Base-by-base conservation (phyloP, 805 yeast species). In the Lachancea mirantina region DNA sequence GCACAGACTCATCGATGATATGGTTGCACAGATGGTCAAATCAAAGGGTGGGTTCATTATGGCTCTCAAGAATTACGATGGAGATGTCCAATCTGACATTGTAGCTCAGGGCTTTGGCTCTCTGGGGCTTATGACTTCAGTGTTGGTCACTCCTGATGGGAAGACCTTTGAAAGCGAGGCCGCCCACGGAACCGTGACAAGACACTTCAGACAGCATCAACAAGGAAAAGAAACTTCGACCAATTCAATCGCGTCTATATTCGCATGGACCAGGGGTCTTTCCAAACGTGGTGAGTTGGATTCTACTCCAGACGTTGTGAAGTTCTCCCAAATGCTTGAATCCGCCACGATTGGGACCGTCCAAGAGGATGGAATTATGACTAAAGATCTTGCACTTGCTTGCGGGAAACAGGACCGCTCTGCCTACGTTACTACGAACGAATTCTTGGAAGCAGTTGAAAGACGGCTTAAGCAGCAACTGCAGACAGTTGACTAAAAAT, bases 61-160 rank as follows among this genome's bases (percentile, higher is more conserved):
- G 67, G 89, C 89, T 30, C 66, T 82, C 67, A 82, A 82, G 60
- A 82, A 82, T 60, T 82, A 82, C 53, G 92, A 82, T 55, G 92
- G 92, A 60, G 92, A 82, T 55, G 92, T 82, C 35, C 85, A 80
- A 59, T 75, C 84, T 5, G 92, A 82, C 57, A 81, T 82, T 42
- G 88, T 82, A 35, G 92, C 92, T 4, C 92, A 82, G 61, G 92
- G 92, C 28, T 82, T 82, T 45, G 92, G 92, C 15, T 81, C 89
- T 2, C 65, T 82, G 43, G 92, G 92, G 34, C 68, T 82, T 43
- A 82, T 82, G 92, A 81, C 92, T 7, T 82, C 92, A 8, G 84
- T 77, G 24, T 69, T 82, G 43, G 76, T 81, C 65, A 78, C 89
- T 11, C 88, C 89, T 32, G 89, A 82, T 61, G 92, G 92, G 25